Percentiles rank a stretch among this genome's conserved stretches.
Evolutionary conservation across 73 alveolate species (phyloP).

Genomic region (Tetrahymena thermophila): DNA sequence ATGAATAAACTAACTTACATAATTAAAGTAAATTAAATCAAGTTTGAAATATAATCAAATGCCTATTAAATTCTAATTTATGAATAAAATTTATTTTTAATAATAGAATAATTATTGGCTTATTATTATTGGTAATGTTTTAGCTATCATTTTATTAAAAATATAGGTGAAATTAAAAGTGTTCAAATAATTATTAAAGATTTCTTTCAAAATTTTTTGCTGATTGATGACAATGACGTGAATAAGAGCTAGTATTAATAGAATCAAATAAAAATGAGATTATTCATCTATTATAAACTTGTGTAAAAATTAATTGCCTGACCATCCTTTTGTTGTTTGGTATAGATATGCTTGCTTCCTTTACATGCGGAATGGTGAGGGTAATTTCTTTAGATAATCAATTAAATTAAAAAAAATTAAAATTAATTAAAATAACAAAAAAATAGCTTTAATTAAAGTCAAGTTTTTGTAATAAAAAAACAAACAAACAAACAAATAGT

Average conservation of each 20-base stretch:
- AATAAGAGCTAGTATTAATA: neutral
- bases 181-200: too few species aligned
- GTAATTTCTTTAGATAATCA: neutral
- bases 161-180: too few species aligned
- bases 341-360: neutral
- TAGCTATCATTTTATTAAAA: too few species aligned
- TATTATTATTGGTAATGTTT: too few species aligned
- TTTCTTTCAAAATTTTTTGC: neutral
- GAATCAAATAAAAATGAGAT: neutral
- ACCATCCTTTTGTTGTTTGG: neutral
- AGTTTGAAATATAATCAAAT: too few species aligned
- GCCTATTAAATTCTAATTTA: too few species aligned
- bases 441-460: neutral
- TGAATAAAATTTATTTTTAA: too few species aligned
- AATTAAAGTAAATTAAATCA: too few species aligned
- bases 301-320: neutral
- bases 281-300: neutral
- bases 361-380: neutral
- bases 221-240: neutral
- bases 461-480: neutral
- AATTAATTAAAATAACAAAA: neutral
- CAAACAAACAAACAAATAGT: neutral
- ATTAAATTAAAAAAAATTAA: neutral
- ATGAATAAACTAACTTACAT: too few species aligned
- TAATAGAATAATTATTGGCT: too few species aligned